Base-by-base conservation (phyloP, 2,329 filamentous ascomycete species). In the Exophiala bonariae region DNA sequence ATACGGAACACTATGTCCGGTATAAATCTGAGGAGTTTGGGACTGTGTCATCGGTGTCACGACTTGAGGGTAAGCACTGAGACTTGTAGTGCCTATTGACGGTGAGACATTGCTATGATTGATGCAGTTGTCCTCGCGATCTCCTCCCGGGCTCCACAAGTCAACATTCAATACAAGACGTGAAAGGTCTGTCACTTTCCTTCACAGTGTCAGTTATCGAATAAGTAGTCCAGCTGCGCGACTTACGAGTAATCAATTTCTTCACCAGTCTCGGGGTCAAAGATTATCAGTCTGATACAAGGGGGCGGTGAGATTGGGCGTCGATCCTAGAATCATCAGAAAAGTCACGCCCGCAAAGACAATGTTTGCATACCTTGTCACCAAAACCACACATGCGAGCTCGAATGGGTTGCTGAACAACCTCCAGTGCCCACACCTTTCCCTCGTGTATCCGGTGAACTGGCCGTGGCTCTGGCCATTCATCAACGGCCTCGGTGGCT, bases 321-420 rank as follows among this genome's bases (percentile, higher is more conserved):
- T 56, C 93, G 87, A 68, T 99, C 93, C 87, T 95, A 61, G 50
- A 43, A 28, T 31, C 26, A 48, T 56, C 16, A 56, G 47, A 28
- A 17, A 32, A 22, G n/a, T 8, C 6, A 34, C 32, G 32, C 8
- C 14, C 32, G 14, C 11, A 17, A 22, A 20, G 18, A 32, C 17
- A 18, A 32, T 20, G 9, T 20, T n/a, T 14, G 60, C 73, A 47
- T 71, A 93, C 89, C 80, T 97, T 99, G 74, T 99, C 93, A 54
- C 93, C 93, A 72, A 97, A 99, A 6, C 93, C 93, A 73, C 93
- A 99, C 93, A 97, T 97, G 52, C 93, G 87, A 57, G 93, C 93
- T 61, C 93, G 83, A 61, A 89, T 79, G 41, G 93, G 93, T 68
- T 97, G 90, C 72, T 99, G 93, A 57, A 88, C 83, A 50, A 96